Evolutionary conservation across 1,284 basidiomycete species (phyloP), one percentile per base, ranked within the genome.

Genomic region (Ceratobasidium sp.): DNA sequence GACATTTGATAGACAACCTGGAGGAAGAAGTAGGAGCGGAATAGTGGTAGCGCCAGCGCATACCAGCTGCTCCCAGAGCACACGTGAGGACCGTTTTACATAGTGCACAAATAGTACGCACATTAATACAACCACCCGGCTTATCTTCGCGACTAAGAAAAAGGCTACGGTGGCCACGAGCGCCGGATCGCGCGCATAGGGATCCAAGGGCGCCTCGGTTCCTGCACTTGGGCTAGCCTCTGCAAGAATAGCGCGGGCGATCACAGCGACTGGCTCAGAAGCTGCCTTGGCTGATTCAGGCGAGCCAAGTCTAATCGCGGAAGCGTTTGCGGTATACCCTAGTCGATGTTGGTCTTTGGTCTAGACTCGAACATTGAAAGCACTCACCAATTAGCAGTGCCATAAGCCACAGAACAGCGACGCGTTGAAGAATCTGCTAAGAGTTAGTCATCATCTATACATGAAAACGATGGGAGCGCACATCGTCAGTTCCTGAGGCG

Each of bases 281-380:
- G n/a, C n/a, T 38, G 72, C 70, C 58, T 73, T 49, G 59, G 70
- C 43, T 57, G 62, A 58, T 14, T 49, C 41, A 6, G 43, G 23
- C 43, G 62, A 26, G 16, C 57, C 64, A 13, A 75, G 67, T 59
- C 79, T 76, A 57, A 82, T 82, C 0, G 80, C 78, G 16, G 79
- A 79, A 8, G 82, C 82, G 72, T 82, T 83, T 52, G 77, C 80
- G 0, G 80, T 77, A 76, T 83, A 83, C 21, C 82, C 82, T 30
- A n/a, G n/a, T n/a, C n/a, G n/a, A n/a, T n/a, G n/a, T n/a, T n/a
- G n/a, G n/a, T n/a, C n/a, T n/a, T n/a, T n/a, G n/a, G n/a, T n/a
- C 43, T 50, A 50, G 47, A 18, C 43, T 44, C 43, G 43, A 18
- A 44, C 43, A 44, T 18, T 8, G 43, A 6, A 14, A 18, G 9